A percentile compares a stretch with the other conserved stretches of the same genome.
phyloP scores from a whole-genome alignment of 2,329 filamentous ascomycete genomes.

The Phyllosticta paracitricarpa region DNA sequence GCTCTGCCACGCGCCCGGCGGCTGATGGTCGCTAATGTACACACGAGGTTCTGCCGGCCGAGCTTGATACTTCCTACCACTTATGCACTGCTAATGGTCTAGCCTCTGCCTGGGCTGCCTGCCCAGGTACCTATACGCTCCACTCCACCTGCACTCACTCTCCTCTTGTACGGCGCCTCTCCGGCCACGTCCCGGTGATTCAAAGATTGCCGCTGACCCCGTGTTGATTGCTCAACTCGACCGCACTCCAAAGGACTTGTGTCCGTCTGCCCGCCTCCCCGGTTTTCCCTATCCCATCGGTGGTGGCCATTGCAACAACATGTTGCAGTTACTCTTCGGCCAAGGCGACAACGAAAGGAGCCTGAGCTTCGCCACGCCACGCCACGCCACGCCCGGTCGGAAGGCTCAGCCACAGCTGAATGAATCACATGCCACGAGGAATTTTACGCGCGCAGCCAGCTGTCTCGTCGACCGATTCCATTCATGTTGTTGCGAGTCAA shows the following conservation, averaged over 20 bases:
- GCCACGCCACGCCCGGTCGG: constrained; percentile 1
- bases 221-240: no score
- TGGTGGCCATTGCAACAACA: neutral
- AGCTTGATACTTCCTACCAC: neutral
- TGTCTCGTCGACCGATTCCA: neutral
- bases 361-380: neutral
- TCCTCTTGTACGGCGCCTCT: neutral
- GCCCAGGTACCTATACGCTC: no score
- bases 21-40: no score
- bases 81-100: neutral
- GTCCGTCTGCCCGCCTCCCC: neutral
- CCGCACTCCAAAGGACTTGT: neutral
- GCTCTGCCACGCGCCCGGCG: no score
- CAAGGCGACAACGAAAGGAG: no score
- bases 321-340: no score
- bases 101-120: neutral
- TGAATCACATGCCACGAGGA: constrained; percentile 9
- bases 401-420: constrained; percentile 3
- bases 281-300: neutral
- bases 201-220: neutral
- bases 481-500: neutral
- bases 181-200: constrained; percentile 6
- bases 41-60: neutral
- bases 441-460: constrained; percentile 8
- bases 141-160: neutral